Conservation (phyloP, 1,139 yeast genomes). For the Suhomyces kunorum region DNA sequence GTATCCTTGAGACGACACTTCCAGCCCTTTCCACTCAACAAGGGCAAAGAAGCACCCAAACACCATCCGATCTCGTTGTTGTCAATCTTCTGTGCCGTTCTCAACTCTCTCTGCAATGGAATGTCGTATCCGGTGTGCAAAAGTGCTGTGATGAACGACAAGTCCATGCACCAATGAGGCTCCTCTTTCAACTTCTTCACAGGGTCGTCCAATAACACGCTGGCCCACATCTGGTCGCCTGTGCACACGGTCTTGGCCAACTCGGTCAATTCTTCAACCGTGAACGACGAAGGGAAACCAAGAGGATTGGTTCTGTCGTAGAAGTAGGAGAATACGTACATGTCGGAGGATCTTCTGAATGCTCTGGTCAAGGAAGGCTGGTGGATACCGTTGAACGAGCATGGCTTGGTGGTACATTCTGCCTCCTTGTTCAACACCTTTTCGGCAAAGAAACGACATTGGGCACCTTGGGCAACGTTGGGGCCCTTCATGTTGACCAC, state of each 20-base stretch:
- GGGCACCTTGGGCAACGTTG: conserved; percentile 48
- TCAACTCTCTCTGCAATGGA: conserved; percentile 84
- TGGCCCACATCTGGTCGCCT: conserved; percentile 74
- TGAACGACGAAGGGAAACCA: conserved; percentile 91
- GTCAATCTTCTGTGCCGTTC: conserved; percentile 85
- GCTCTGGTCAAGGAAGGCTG: conserved; percentile 87
- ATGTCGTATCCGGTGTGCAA: conserved; percentile 95
- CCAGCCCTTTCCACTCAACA: conserved; percentile 75
- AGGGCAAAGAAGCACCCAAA: conserved; percentile 92
- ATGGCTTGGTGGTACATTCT: conserved; percentile 72
- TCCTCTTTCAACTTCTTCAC: conserved; percentile 65
- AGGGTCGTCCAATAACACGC: conserved; percentile 63
- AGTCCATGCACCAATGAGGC: conserved; percentile 93
- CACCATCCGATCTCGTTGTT: conserved; percentile 98
- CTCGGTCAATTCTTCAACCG: conserved; percentile 78
- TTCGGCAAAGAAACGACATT: conserved; percentile 86
- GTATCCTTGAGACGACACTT: conserved; percentile 50
- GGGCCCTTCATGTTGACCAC: conserved; percentile 78
- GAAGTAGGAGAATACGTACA: conserved; percentile 89
- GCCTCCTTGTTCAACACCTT: conserved; percentile 77
- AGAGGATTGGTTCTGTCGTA: conserved; percentile 91
- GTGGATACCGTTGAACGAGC: conserved; percentile 95
- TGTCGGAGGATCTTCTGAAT: conserved; percentile 68
- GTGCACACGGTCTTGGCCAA: conserved; percentile 82
- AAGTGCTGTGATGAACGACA: conserved; percentile 85